Evolutionary conservation across 2,329 filamentous ascomycete species (phyloP).

Genomic region (Ascochyta viciae-villosae): DNA sequence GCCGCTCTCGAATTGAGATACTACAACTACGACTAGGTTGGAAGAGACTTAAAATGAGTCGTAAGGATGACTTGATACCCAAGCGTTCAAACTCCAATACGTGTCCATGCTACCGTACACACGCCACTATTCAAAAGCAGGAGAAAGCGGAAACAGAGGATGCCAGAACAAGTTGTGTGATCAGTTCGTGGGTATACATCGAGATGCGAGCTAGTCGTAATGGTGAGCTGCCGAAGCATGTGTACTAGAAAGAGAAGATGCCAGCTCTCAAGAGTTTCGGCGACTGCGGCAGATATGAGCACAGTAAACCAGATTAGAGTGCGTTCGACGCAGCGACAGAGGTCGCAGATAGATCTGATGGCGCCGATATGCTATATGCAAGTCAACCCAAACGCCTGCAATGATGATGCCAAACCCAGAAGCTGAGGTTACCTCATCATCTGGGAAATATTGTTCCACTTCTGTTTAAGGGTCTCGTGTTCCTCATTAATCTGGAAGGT

Average conservation of each 20-base stretch:
- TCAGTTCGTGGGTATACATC: conserved; percentile 34
- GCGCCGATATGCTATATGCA: conserved; percentile 30
- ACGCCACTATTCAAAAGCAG: conserved; percentile 25
- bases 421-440: conserved; percentile 50
- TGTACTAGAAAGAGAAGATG: conserved; percentile 8
- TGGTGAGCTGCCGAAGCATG: conserved; percentile 11
- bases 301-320: conserved; percentile 35
- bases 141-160: conserved; percentile 20
- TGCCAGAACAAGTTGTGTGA: conserved; percentile 17
- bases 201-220: conserved; percentile 26
- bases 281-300: conserved; percentile 39
- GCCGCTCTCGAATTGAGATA: conserved; percentile 1
- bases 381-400: conserved; percentile 31
- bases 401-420: conserved; percentile 21
- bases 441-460: conserved; percentile 56
- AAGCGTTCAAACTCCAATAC: neutral
- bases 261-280: conserved; percentile 6
- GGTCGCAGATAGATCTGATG: conserved; percentile 25
- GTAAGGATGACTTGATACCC: neutral
- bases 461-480: conserved; percentile 57
- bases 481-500: conserved; percentile 54
- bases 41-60: neutral
- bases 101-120: neutral
- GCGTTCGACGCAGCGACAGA: conserved; percentile 34
- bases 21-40: conserved; percentile 4